These are phyloP conservation scores for Phoma sp. DNA, from an alignment of 2,329 filamentous ascomycete species.

Conservation along the genomic window DNA sequence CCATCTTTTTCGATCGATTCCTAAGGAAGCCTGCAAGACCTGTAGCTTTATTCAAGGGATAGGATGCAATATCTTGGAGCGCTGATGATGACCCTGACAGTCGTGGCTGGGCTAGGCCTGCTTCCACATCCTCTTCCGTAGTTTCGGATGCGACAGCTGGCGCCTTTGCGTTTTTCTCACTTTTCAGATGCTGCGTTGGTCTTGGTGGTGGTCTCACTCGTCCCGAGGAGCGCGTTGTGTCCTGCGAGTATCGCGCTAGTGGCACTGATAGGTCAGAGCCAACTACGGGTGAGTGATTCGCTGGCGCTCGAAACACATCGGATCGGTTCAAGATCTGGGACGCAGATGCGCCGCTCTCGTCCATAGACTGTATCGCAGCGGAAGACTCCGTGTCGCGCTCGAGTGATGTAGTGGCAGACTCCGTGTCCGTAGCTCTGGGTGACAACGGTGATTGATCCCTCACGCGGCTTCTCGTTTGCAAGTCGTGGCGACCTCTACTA, in stretches of 20 bases:
- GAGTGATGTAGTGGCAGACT: conserved; percentile 76
- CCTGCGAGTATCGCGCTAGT: conserved; percentile 42
- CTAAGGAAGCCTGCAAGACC: conserved; percentile 84
- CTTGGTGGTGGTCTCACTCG: conserved; percentile 25
- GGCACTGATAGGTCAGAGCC: conserved; percentile 32
- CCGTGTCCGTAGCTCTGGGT: conserved; percentile 66
- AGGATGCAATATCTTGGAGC: conserved; percentile 70
- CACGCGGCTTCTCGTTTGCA: conserved; percentile 57
- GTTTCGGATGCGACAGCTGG: conserved; percentile 1
- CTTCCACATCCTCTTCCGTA: conserved; percentile 30
- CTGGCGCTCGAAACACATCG: conserved; percentile 85
- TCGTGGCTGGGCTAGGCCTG: conserved; percentile 30
- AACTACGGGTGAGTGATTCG: conserved; percentile 54
- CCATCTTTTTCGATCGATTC: conserved; percentile 79
- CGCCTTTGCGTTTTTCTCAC: conserved; percentile 16
- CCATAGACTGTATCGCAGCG: conserved; percentile 64
- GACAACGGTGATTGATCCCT: conserved; percentile 57
- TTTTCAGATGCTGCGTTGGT: conserved; percentile 20
- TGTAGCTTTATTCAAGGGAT: conserved; percentile 82
- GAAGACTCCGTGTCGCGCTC: conserved; percentile 79
- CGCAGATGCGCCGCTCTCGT: conserved; percentile 78
- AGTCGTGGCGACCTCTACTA: conserved; percentile 63
- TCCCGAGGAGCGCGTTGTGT: conserved; percentile 46
- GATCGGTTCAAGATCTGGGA: conserved; percentile 90
- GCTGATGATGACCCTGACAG: conserved; percentile 57